These are phyloP conservation scores for Phyllosticta citriasiana DNA, from an alignment of 2,329 filamentous ascomycete species.

Conservation along the genomic window DNA sequence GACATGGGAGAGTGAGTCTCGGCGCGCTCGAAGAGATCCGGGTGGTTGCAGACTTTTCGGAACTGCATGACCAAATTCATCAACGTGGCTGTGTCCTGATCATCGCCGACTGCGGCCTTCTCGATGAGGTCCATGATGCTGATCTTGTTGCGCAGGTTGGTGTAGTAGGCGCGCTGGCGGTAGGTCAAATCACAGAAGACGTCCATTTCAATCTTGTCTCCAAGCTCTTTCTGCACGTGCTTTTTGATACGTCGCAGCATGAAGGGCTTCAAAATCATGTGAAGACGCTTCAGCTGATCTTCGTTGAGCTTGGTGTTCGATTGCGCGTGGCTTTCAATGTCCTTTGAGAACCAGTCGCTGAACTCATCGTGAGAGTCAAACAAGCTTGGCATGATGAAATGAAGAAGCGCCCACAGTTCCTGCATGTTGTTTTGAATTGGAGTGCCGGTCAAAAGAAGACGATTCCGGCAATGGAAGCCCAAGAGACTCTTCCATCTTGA, in stretches of 20 bases:
- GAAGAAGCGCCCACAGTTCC: constrained; percentile 90
- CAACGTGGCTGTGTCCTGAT: constrained; percentile 86
- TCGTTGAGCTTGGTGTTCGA: constrained; percentile 99
- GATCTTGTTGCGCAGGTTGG: constrained; percentile 88
- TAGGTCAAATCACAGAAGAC: constrained; percentile 96
- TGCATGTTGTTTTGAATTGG: constrained; percentile 99
- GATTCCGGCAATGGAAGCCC: constrained; percentile 89
- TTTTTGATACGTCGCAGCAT: constrained; percentile 99
- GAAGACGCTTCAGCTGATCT: constrained; percentile 88
- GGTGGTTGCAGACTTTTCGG: constrained; percentile 97
- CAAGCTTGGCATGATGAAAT: constrained; percentile 99
- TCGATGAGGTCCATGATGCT: constrained; percentile 98
- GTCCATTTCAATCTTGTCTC: constrained; percentile 96
- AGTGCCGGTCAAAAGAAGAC: constrained; percentile 86
- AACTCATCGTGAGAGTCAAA: constrained; percentile 93
- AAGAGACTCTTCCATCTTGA: constrained; percentile 94
- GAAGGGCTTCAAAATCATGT: constrained; percentile 99
- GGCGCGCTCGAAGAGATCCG: constrained; percentile 89
- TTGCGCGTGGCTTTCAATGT: constrained; percentile 96
- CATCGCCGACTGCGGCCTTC: constrained; percentile 88
- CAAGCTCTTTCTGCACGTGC: constrained; percentile 96
- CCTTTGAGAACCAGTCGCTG: constrained; percentile 89
- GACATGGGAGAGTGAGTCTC: constrained; percentile 83
- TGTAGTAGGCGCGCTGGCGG: constrained; percentile 87
- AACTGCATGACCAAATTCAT: constrained; percentile 99